Base-by-base conservation (phyloP, 345 rosid species). In the Camelina sativa region DNA sequence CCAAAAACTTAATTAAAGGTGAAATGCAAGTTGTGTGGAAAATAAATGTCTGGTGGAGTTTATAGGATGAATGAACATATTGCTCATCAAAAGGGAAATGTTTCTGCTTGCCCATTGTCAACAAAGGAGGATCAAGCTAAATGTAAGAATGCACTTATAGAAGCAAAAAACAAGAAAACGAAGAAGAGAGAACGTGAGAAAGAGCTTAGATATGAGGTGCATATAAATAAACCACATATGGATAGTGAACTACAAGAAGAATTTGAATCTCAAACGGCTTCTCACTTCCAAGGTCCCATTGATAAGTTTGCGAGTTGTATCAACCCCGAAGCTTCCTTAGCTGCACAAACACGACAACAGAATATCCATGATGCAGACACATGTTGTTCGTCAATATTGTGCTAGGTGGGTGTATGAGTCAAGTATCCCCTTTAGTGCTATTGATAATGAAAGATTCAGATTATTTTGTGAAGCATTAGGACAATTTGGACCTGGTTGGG, bases 381-480 rank as follows among this genome's bases (percentile, higher is more conserved):
- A 43, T 43, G 7, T 11, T 11, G 47, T 43, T 5, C 50, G 15
- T 15, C 50, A 44, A 0, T 44, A 44, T 13, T 44, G 50, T 44
- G 17, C 17, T 4, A 44, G 50, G 1, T 15, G 19, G 19, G 13
- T 44, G 50, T 44, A 44, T 1, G 3, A 44, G n/a, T 44, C 17
- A 44, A 6, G 17, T 44, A 44, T 44, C 6, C 17, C 50, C 15
- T 44, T 6, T 15, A 44, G 13, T 44, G 50, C 50, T n/a, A 44
- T 44, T 44, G 17, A 44, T 44, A 44, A 47, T 46, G 69, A 65
- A 10, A 0, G 5, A 8, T 64, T 64, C 6, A 25, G 22, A n/a
- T 12, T 47, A 16, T 64, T n/a, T 47, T 64, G 38, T 47, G 56
- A 64, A 48, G 41, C 69, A 16, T 15, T 64, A 1, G 25, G 51